Conservation (phyloP, 1,284 basidiomycete genomes). For the Puccinia hordei region DNA sequence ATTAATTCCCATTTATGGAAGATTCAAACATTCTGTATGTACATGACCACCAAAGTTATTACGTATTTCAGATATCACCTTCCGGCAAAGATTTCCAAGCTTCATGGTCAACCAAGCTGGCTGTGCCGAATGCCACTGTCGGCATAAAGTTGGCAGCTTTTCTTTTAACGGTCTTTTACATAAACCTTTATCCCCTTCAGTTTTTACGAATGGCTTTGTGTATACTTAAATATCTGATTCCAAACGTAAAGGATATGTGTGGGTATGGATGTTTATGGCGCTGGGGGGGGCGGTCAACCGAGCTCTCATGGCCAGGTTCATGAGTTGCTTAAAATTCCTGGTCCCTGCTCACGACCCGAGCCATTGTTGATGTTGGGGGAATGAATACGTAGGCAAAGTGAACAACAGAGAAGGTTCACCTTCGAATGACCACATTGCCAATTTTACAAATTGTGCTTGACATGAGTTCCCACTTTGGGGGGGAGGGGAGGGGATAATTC, state of each 20-base stretch:
- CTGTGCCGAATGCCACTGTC: background rate
- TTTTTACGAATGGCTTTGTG: background rate
- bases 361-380: background rate
- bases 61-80: background rate
- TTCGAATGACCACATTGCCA: constrained; percentile 9
- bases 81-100: background rate
- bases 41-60: too few species aligned
- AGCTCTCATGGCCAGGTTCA: too few species aligned
- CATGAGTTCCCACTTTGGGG: constrained; percentile 20
- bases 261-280: too few species aligned
- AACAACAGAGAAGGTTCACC: background rate
- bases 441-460: constrained; percentile 21
- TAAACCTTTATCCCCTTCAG: constrained; percentile 14
- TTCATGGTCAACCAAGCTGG: background rate
- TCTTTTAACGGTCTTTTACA: too few species aligned
- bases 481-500: background rate
- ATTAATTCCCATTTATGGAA: background rate
- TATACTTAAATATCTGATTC: background rate
- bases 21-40: too few species aligned
- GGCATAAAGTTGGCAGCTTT: background rate
- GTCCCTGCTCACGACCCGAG: background rate
- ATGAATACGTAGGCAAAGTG: background rate
- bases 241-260: background rate
- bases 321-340: background rate
- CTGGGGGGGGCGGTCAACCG: background rate